Evolutionary conservation across 164 flowering plant species (phyloP), one percentile per base, ranked within the genome.

Genomic region (Vitis amurensis): DNA sequence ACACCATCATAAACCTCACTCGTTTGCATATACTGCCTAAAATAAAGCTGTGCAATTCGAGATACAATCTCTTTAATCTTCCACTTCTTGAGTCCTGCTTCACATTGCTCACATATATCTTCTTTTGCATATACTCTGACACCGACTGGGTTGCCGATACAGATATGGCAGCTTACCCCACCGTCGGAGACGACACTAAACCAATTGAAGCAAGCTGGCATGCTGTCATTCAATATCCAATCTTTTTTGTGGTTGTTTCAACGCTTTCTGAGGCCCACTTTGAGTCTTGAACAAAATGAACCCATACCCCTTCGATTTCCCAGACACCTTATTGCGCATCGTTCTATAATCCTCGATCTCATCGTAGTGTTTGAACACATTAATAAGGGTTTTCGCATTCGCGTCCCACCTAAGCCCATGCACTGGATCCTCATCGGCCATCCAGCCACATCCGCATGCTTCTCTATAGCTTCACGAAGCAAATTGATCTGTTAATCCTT

Each of bases 91-190:
- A 19, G 23, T 19, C 89, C 96, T 0, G 95, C 85, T 0, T 85
- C 31, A 92, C 96, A 73, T 92, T 92, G 69, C 96, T 89, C 19
- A 92, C 96, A 72, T 80, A 92, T 12, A 92, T 92, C 80, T 92
- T 92, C 84, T 88, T 78, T 77, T 76, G 89, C 0, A 90, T 87
- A 55, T 86, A 87, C 78, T 91, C 91, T 0, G 91, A 82, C 10
- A 68, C 81, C 0, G 84, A 77, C 1, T 82, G 76, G 2, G 77
- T 70, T 0, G 71, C 64, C 0, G 86, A 53, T 10, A 66, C 55
- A 11, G 70, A 0, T 6, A 31, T 31, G 44, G 5, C 44, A 31
- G 44, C 0, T 31, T 31, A 6, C 44, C 44, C 65, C 27, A 2
- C 66, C 0, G 58, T 31, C 44, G 59, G 69, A 2, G 64, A 64